A percentile compares a stretch with the other conserved stretches of the same genome.
phyloP scores from a whole-genome alignment of 2,329 filamentous ascomycete genomes.

The Graphilbum sp. region DNA sequence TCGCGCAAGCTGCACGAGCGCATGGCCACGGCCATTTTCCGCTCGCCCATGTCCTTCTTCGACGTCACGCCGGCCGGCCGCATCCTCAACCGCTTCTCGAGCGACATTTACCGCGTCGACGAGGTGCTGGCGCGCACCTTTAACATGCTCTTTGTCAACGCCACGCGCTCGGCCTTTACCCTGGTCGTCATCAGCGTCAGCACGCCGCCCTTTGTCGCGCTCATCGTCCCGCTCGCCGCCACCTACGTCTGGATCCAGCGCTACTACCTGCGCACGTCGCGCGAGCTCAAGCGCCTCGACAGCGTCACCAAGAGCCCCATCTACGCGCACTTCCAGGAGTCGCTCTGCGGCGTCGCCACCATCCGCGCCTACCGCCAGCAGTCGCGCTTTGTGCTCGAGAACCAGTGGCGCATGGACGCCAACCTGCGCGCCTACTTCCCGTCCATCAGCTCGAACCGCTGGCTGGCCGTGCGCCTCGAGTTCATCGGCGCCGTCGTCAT shows the following conservation, averaged over 20 bases:
- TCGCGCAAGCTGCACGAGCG: conserved; percentile 91
- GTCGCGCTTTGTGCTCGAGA: conserved; percentile 74
- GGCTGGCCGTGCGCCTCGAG: conserved; percentile 87
- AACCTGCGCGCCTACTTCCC: conserved; percentile 93
- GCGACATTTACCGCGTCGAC: conserved; percentile 68
- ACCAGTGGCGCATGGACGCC: conserved; percentile 92
- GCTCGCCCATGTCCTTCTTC: conserved; percentile 97
- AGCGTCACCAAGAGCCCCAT: conserved; percentile 92
- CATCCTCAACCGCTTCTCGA: conserved; percentile 90
- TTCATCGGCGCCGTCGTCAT: conserved; percentile 94
- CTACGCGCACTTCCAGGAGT: conserved; percentile 97
- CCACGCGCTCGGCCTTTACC: conserved; percentile 63
- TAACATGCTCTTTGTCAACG: conserved; percentile 84
- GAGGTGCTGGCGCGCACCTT: conserved; percentile 92
- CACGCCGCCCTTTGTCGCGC: conserved; percentile 61
- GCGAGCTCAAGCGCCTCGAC: conserved; percentile 90
- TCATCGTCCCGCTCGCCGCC: conserved; percentile 66
- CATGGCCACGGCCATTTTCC: conserved; percentile 95
- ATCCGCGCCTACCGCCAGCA: conserved; percentile 91
- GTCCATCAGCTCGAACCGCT: conserved; percentile 84
- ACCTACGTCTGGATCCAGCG: conserved; percentile 89
- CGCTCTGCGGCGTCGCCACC: conserved; percentile 80
- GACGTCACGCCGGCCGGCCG: conserved; percentile 94
- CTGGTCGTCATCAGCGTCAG: conserved; percentile 68
- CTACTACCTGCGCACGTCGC: conserved; percentile 91